A percentile compares a stretch with the other conserved stretches of the same genome.
Conservation (phyloP, 345 rosid species). For the Populus euphratica region DNA sequence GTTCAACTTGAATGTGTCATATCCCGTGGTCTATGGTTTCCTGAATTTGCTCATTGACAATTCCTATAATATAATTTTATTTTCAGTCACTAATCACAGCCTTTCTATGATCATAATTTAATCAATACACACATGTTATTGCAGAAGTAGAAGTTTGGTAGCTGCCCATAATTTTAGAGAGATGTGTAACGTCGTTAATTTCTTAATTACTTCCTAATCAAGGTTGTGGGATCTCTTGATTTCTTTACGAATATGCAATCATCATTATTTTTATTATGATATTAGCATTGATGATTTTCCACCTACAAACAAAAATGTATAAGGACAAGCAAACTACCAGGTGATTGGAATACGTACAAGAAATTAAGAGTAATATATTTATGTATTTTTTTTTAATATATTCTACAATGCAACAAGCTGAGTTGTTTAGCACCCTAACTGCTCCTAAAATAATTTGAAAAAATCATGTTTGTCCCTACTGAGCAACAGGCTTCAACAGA, state of each 20-base stretch:
- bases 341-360: background rate
- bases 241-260: background rate
- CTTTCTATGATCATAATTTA: background rate
- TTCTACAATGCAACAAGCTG: conserved; percentile 22
- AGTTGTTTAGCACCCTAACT: conserved; percentile 44
- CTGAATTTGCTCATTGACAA: background rate
- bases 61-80: background rate
- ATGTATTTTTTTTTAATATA: background rate
- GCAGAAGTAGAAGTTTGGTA: background rate
- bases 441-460: conserved; percentile 27
- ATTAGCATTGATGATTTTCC: background rate
- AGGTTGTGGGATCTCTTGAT: background rate
- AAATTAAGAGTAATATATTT: background rate
- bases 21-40: background rate
- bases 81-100: background rate
- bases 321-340: background rate
- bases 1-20: background rate
- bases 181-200: background rate
- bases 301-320: background rate
- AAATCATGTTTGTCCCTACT: conserved; percentile 38
- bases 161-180: background rate
- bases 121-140: background rate
- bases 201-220: too few relatives aligned
- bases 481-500: background rate
- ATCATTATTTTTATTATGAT: background rate